phyloP scores from a whole-genome alignment of 1,139 yeast species.

The Suhomyces atakaporum region DNA sequence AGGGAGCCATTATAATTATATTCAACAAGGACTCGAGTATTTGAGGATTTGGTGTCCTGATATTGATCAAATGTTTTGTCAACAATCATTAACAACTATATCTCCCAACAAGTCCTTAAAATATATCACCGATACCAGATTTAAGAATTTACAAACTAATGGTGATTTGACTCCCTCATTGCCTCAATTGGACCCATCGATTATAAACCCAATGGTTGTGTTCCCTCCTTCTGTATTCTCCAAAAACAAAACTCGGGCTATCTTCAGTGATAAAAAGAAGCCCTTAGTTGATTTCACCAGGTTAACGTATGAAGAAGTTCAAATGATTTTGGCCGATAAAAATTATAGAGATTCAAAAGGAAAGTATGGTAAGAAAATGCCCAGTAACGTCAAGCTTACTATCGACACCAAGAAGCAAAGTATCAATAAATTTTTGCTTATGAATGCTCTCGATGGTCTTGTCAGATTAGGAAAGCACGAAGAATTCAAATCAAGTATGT shows the following conservation, averaged over 20 bases:
- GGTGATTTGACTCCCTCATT: background rate
- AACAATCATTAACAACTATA: no score
- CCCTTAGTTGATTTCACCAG: slow-evolving; percentile 38
- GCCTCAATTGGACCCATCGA: slow-evolving; percentile 8
- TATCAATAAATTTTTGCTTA: slow-evolving; percentile 36
- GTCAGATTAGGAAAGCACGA: slow-evolving; percentile 33
- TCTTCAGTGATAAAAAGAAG: slow-evolving; percentile 26
- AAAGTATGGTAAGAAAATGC: slow-evolving; percentile 24
- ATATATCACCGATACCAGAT: slow-evolving; percentile 20
- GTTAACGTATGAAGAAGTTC: slow-evolving; percentile 24
- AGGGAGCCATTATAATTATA: slow-evolving; percentile 37
- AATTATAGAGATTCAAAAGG: slow-evolving; percentile 23
- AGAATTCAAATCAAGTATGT: slow-evolving; percentile 33
- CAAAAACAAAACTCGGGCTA: slow-evolving; percentile 25
- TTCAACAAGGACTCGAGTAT: slow-evolving; percentile 31
- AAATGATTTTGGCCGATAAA: slow-evolving; percentile 18
- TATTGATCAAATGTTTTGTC: slow-evolving; percentile 25
- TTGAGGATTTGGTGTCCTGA: slow-evolving; percentile 39
- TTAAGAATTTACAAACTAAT: slow-evolving; percentile 5
- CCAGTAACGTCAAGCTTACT: slow-evolving; percentile 10
- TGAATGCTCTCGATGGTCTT: slow-evolving; percentile 35
- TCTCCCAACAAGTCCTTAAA: slow-evolving; percentile 11
- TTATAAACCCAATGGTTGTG: slow-evolving; percentile 32
- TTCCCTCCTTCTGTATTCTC: slow-evolving; percentile 35
- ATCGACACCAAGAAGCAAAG: slow-evolving; percentile 14